Base-by-base conservation (phyloP, 2,329 filamentous ascomycete species). In the Alternaria angustiovoidea region DNA sequence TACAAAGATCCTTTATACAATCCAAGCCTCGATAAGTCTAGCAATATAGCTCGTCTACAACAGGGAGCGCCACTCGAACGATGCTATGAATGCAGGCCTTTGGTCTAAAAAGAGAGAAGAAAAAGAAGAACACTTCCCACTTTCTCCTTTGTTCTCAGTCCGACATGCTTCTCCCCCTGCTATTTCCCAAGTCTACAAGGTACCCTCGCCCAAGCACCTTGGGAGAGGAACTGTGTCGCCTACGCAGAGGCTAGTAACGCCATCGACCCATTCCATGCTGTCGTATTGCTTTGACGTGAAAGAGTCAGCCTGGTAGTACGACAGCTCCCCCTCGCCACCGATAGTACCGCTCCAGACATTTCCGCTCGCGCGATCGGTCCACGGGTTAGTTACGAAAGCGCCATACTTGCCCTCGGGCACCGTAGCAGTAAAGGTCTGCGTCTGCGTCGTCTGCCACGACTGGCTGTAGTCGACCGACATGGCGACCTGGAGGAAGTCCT, bases 251-350 rank as follows among this genome's bases (percentile, higher is more conserved):
- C 63, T 58, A 48, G 81, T 80, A 9, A 74, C 68, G 12, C 80
- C 80, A 67, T 79, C 74, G 9, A 81, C 79, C 80, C 80, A 82
- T 24, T 61, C 59, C 60, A 82, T 57, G 34, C 67, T 62, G 16
- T 66, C 72, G 51, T 72, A 80, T 12, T 39, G 56, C 69, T 77
- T 76, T 57, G 63, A 68, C 1, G 64, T 56, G 61, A 79, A 81
- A 2, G 68, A 73, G 64, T 81, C 78, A n/a, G 67, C 72, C 54
- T 69, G 68, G 64, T 78, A 81, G 34, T 63, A 56, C 0, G 59
- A 61, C 48, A 69, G 43, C 16, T 55, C 64, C 8, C 64, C 69
- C 4, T 71, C 68, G 2, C 64, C 63, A 42, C 79, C 78, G 52
- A 78, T 73, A 43, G 68, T 76, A 18, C 79, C 80, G 18, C 62